Evolutionary conservation across 2,329 filamentous ascomycete genomes (phyloP).

Genomic region (Trichoderma asperellum): DNA sequence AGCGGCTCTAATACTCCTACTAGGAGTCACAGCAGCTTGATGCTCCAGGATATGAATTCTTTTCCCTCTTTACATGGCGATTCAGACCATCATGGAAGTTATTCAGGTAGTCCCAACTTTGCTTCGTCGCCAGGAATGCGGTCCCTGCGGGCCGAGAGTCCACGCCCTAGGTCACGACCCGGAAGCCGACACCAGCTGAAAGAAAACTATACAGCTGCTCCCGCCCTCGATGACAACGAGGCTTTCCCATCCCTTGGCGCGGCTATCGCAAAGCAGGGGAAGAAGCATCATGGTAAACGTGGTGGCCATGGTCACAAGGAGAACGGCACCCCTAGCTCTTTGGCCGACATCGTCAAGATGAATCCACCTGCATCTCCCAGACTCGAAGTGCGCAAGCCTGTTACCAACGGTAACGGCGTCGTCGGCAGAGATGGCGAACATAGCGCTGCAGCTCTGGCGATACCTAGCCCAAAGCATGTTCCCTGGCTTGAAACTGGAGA

Average conservation of each 20-base stretch:
- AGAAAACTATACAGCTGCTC: constrained; percentile 67
- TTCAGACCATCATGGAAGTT: constrained; percentile 61
- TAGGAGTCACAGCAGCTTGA: constrained; percentile 68
- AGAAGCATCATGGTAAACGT: constrained; percentile 92
- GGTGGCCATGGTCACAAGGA: constrained; percentile 74
- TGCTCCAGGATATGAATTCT: constrained; percentile 80
- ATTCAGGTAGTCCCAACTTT: constrained; percentile 57
- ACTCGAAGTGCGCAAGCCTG: constrained; percentile 62
- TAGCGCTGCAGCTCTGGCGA: constrained; percentile 78
- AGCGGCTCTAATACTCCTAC: constrained; percentile 64
- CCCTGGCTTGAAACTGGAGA: constrained; percentile 96
- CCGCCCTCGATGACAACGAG: constrained; percentile 89
- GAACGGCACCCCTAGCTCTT: constrained; percentile 69
- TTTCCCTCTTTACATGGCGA: constrained; percentile 76
- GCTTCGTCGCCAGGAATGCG: constrained; percentile 71
- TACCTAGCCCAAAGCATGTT: constrained; percentile 85
- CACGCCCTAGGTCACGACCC: constrained; percentile 78
- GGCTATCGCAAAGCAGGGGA: constrained; percentile 72
- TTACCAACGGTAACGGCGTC: constrained; percentile 66
- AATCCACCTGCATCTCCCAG: constrained; percentile 73
- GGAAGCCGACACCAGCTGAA: constrained; percentile 72
- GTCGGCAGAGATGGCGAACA: constrained; percentile 73
- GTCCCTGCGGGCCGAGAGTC: constrained; percentile 62
- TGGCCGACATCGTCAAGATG: constrained; percentile 96
- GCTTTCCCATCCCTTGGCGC: constrained; percentile 90